Evolutionary conservation across 192 early-diverging fungal species (phyloP), one percentile per base, ranked within the genome.

Genomic region (Polychytrium aggregatum): DNA sequence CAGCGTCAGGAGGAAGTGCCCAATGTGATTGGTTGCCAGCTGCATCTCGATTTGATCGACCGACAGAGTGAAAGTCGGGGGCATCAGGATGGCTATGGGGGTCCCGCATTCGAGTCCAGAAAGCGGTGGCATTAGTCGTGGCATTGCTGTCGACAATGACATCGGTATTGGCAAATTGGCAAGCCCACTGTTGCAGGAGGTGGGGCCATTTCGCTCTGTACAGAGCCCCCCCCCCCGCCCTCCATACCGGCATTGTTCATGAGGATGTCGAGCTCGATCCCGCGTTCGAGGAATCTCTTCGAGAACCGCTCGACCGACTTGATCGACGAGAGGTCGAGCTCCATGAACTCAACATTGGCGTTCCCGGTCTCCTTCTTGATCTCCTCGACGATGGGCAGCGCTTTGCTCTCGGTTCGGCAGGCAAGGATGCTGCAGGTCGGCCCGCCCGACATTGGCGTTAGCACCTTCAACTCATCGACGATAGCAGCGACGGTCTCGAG

Each of bases 21-120:
- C 81, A 25, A 85, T 48, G 37, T 83, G 78, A 67, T 85, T 85
- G 20, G 72, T 78, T 7, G 66, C 69, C 37, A 82, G 76, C 53
- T 83, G 81, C 44, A 56, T 26, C 64, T 84, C 83, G 20, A 83
- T 74, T 18, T 71, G 75, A 35, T 85, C 75, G 17, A 43, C 54
- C 28, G 72, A 65, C 30, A 72, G 65, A 0, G 53, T 42, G 18
- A 62, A 68, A 2, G 83, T 79, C 7, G 63, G 54, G 31, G 60
- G 60, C 81, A 85, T 83, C 18, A 85, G 11, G 31, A 4, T 33
- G 4, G 31, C 11, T 4, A 11, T 33, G 4, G 31, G 31, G 6
- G 6, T 4, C 31, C 6, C 6, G 31, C 31, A 33, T 11, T 33
- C 31, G 31, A 11, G 6, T 11, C 4, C 11, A 4, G 11, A 4